These are phyloP conservation scores for Fusarium sp. DNA, from an alignment of 2,329 filamentous ascomycete genomes.

Conservation along the genomic window DNA sequence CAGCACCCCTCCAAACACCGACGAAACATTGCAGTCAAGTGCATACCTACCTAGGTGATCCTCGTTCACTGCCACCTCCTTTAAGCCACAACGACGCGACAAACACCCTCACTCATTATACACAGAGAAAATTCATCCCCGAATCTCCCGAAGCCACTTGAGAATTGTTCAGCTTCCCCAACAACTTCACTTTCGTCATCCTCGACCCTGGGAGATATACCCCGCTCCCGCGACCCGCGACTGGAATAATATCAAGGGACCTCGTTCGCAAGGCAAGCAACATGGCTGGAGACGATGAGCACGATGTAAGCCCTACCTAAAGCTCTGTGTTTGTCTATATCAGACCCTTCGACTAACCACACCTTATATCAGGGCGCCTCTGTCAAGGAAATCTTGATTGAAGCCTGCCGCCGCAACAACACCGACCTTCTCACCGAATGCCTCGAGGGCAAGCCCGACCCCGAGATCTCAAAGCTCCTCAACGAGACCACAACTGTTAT, in stretches of 20 bases:
- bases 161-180: background rate
- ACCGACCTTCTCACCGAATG: slow-evolving; percentile 85
- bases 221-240: slow-evolving; percentile 34
- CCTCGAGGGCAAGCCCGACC: slow-evolving; percentile 72
- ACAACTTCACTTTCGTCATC: slow-evolving; percentile 14
- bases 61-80: slow-evolving; percentile 30
- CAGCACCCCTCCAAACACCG: slow-evolving; percentile 40
- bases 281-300: slow-evolving; percentile 54
- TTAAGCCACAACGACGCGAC: slow-evolving; percentile 18
- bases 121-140: too few species aligned
- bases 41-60: slow-evolving; percentile 14
- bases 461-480: slow-evolving; percentile 81
- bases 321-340: background rate
- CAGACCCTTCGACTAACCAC: background rate
- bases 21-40: slow-evolving; percentile 13
- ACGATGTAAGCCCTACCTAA: slow-evolving; percentile 50
- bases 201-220: slow-evolving; percentile 26
- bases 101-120: background rate
- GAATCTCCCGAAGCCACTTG: background rate
- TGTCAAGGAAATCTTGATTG: slow-evolving; percentile 86
- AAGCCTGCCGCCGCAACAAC: slow-evolving; percentile 95
- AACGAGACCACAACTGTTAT: slow-evolving; percentile 89
- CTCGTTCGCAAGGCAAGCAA: slow-evolving; percentile 7
- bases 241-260: slow-evolving; percentile 11
- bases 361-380: slow-evolving; percentile 78